These are phyloP conservation scores for Erigeron canadensis DNA, from an alignment of 129 eudicot genomes.

Conservation along the genomic window DNA sequence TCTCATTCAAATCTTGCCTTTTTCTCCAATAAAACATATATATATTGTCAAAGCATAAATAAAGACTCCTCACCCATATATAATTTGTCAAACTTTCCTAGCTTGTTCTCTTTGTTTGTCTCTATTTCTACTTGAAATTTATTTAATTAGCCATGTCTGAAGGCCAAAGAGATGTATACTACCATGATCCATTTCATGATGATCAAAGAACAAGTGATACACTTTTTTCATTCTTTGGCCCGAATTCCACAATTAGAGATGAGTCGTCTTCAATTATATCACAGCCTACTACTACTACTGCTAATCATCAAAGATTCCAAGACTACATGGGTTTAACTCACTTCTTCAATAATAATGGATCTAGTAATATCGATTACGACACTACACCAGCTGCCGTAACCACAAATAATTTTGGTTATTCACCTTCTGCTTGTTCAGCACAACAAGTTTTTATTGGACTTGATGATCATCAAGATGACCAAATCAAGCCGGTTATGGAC, in stretches of 20 bases:
- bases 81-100: conserved; percentile 49
- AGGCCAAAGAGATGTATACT: conserved; percentile 59
- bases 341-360: conserved; percentile 51
- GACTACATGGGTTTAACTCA: conserved; percentile 52
- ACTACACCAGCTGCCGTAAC: conserved; percentile 21
- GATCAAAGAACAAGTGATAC: conserved; percentile 34
- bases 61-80: conserved; percentile 55
- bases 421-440: conserved; percentile 30
- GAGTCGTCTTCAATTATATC: too few species aligned
- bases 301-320: conserved; percentile 47
- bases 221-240: conserved; percentile 35
- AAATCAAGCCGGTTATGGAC: conserved; percentile 26
- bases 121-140: conserved; percentile 14
- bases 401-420: conserved; percentile 48
- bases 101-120: conserved; percentile 20
- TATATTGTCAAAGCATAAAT: conserved; percentile 70
- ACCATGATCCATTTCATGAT: conserved; percentile 51
- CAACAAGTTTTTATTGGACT: conserved; percentile 36
- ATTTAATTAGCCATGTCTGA: conserved; percentile 54
- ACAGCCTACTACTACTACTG: too few species aligned
- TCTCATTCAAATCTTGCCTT: conserved; percentile 40
- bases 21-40: conserved; percentile 39
- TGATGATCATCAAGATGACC: conserved; percentile 35
- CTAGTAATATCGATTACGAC: conserved; percentile 38
- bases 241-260: conserved; percentile 24